These are phyloP conservation scores for Colletotrichum ledebouriae DNA, from an alignment of 2,329 filamentous ascomycete genomes.

Conservation along the genomic window DNA sequence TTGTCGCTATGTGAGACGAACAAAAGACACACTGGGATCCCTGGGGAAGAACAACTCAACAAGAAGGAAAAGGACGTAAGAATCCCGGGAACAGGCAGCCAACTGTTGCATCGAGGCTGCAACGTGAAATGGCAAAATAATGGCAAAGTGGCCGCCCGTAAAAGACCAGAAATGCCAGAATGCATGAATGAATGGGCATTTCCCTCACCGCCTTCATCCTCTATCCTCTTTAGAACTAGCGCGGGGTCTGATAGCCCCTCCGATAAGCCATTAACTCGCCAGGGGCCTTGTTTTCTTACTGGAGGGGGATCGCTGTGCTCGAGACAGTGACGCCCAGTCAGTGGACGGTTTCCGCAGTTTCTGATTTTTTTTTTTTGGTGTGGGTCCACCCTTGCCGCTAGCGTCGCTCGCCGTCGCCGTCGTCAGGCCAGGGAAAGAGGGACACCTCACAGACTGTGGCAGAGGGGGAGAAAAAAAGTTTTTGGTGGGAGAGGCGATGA, in stretches of 20 bases:
- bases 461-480: constrained; percentile 43
- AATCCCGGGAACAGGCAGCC: not conserved
- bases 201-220: constrained; percentile 48
- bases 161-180: constrained; percentile 26
- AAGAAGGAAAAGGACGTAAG: constrained; percentile 14
- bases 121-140: not conserved
- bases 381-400: constrained; percentile 41
- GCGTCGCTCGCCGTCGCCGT: constrained; percentile 33
- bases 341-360: constrained; percentile 45
- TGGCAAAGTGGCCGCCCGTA: not conserved
- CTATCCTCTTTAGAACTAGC: constrained; percentile 43
- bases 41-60: constrained; percentile 20
- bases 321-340: constrained; percentile 31
- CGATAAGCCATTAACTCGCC: constrained; percentile 47
- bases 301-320: constrained; percentile 17
- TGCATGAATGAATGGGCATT: constrained; percentile 43
- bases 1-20: constrained; percentile 4
- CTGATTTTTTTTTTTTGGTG: constrained; percentile 37
- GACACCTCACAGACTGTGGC: not conserved
- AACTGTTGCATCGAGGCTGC: not conserved
- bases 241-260: constrained; percentile 43
- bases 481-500: constrained; percentile 31
- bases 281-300: constrained; percentile 28
- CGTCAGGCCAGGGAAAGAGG: constrained; percentile 33
- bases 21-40: not conserved